phyloP scores from a whole-genome alignment of 2,329 filamentous ascomycete species.

The Trichoderma polysporum region DNA sequence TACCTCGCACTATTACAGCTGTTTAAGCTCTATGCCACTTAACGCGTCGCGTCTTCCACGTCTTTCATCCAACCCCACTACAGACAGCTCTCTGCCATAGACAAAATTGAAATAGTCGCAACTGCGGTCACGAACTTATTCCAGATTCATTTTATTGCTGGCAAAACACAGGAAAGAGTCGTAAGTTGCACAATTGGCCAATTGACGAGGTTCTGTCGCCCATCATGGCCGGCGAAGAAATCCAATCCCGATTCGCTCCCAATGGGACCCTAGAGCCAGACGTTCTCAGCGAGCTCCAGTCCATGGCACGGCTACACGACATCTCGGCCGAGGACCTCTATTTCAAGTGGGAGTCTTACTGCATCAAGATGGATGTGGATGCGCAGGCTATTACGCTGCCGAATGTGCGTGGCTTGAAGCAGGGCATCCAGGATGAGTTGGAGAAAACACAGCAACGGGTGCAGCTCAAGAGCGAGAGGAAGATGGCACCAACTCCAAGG shows the following conservation, averaged over 20 bases:
- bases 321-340: conserved; percentile 83
- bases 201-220: conserved; percentile 13
- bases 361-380: conserved; percentile 86
- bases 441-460: conserved; percentile 71
- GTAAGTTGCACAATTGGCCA: background rate
- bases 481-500: conserved; percentile 62
- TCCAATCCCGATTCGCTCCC: conserved; percentile 39
- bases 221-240: conserved; percentile 40
- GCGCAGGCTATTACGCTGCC: conserved; percentile 68
- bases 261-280: conserved; percentile 65
- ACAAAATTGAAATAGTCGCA: background rate
- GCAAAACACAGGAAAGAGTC: background rate
- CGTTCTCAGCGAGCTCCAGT: conserved; percentile 76
- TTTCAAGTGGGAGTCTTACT: conserved; percentile 99
- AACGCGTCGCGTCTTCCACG: conserved; percentile 18
- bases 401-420: conserved; percentile 75
- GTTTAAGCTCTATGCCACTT: conserved; percentile 17
- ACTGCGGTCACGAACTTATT: background rate
- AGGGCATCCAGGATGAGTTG: conserved; percentile 78
- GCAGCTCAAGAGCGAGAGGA: conserved; percentile 63
- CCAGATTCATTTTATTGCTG: background rate
- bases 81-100: background rate
- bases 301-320: conserved; percentile 80
- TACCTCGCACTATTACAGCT: background rate
- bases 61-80: conserved; percentile 1